Evolutionary conservation across 352 stramenopile genomes (phyloP).

Genomic region (Blastocystis sp.): DNA sequence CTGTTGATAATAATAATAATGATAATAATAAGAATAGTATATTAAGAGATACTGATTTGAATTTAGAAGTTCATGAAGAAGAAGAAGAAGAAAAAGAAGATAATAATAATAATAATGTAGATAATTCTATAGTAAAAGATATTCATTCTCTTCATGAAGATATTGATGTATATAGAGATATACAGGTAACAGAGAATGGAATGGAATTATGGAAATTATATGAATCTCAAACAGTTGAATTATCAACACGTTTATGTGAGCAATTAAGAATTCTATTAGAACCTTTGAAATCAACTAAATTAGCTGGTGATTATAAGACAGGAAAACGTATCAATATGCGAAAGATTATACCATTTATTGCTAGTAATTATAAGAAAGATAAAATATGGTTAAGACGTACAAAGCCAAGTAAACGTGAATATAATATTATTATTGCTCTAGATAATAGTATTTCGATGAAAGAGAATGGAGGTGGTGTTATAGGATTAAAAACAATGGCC

Average conservation of each 20-base stretch:
- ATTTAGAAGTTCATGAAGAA: conserved; percentile 1
- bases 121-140: neutral
- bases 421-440: conserved; percentile 93
- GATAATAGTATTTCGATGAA: conserved; percentile 98
- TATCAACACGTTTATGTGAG: conserved; percentile 83
- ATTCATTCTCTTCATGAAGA: conserved; percentile 26
- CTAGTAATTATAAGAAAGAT: conserved; percentile 96
- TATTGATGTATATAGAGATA: conserved; percentile 23
- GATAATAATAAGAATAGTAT: no score
- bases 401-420: conserved; percentile 88
- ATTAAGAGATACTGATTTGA: no score
- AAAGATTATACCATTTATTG: conserved; percentile 98
- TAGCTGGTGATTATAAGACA: conserved; percentile 88
- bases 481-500: conserved; percentile 79
- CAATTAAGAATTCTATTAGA: conserved; percentile 91
- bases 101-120: neutral
- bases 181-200: neutral
- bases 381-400: conserved; percentile 98
- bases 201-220: conserved; percentile 6
- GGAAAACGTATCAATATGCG: conserved; percentile 99
- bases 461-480: conserved; percentile 73
- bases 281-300: conserved; percentile 80
- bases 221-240: conserved; percentile 59
- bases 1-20: no score
- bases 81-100: neutral